phyloP scores from a whole-genome alignment of 179 eudicot genomes.

The Silene vulgaris region DNA sequence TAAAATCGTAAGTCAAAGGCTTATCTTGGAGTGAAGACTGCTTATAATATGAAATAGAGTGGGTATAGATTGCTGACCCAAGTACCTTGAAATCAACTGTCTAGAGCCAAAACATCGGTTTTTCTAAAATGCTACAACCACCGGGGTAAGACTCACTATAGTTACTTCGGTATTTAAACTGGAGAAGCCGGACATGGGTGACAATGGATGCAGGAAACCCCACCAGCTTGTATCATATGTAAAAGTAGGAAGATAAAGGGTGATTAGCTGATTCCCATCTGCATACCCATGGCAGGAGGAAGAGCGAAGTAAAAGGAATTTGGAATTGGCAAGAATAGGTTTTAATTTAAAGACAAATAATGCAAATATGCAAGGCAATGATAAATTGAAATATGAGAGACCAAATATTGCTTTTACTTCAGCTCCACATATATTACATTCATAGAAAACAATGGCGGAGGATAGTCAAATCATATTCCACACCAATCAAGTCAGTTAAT shows the following conservation, averaged over 20 bases:
- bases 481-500: not conserved
- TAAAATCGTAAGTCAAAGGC: not conserved
- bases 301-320: not conserved
- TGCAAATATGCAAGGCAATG: not conserved
- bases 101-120: not conserved
- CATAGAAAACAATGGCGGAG: conserved; percentile 1
- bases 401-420: not conserved
- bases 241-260: not conserved
- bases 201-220: not conserved
- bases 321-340: not conserved
- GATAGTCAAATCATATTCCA: not conserved
- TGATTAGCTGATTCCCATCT: not conserved
- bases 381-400: not conserved
- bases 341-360: not conserved
- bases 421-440: not conserved
- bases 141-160: not conserved
- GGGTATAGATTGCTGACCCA: not conserved
- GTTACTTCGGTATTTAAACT: not conserved
- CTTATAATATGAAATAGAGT: no score
- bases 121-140: not conserved
- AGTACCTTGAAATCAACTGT: not conserved
- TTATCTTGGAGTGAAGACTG: no score
- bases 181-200: conserved; percentile 6
- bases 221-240: not conserved
- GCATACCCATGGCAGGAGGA: not conserved